Base-by-base conservation (phyloP, 1,284 basidiomycete genomes). In the Ceratobasidium sp. region DNA sequence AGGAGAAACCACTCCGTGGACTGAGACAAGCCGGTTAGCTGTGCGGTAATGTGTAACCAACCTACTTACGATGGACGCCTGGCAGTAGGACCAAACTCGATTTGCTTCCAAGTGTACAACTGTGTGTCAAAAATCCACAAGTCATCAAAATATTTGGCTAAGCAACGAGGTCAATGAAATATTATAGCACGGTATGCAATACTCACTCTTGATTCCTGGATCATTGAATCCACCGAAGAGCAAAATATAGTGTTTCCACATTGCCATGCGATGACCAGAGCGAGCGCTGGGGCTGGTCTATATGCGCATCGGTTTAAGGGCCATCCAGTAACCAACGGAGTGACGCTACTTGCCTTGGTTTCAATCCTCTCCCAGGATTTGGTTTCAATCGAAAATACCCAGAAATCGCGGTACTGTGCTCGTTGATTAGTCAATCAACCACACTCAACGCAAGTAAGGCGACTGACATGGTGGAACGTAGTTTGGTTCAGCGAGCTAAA, bases 321-420 rank as follows among this genome's bases (percentile, higher is more conserved):
- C 22, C 2, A 10, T 45, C 12, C 17, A 15, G 15, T 22, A 27
- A 40, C 20, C 12, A 12, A n/a, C 34, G 2, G 20, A n/a, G n/a
- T n/a, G n/a, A 32, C 10, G 5, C 34, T n/a, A 74, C 82, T 68
- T 70, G 90, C 86, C 76, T 94, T 96, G 7, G 93, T 84, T 85
- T 97, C 94, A 69, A 96, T 92, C 20, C 92, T 83, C 71, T 97
- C 93, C 95, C 95, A 98, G 0, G 85, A 80, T 75, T 94, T 91
- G 0, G 86, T 87, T 1, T 81, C 72, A 35, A 93, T 85, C 73
- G 92, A 89, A 73, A 93, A 93, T 53, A 84, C 84, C 90, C 90
- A 92, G 75, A 95, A 88, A 74, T 96, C 93, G 47, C 92, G 86
- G 76, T 95, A 97, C 76, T 96, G 29, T 10, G 13, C 38, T 22